Conservation (phyloP, 805 yeast genomes). For the Cyberlindnera mycetangii region DNA sequence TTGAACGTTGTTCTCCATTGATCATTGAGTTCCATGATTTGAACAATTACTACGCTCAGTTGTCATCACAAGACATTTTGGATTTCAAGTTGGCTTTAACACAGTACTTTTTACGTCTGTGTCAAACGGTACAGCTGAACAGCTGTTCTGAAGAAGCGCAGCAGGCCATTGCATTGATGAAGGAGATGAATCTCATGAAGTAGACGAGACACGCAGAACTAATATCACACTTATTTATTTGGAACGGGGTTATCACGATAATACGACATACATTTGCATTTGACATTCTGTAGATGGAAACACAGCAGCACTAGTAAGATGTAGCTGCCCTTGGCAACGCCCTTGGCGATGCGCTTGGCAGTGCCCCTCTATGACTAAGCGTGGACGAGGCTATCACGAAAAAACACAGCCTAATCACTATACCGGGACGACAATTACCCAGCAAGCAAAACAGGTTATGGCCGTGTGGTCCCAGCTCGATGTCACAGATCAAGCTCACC, state of each 20-base stretch:
- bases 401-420: too few relatives aligned
- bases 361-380: too few relatives aligned
- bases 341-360: too few relatives aligned
- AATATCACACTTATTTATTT: conserved; percentile 4
- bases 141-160: conserved; percentile 12
- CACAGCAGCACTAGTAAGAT: too few relatives aligned
- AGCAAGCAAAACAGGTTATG: conserved; percentile 1
- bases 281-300: neutral
- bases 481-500: conserved; percentile 48
- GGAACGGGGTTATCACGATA: neutral
- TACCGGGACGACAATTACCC: too few relatives aligned
- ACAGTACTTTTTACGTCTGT: conserved; percentile 21
- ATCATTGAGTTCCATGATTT: conserved; percentile 36
- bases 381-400: too few relatives aligned
- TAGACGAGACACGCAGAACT: neutral
- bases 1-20: conserved; percentile 34
- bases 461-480: conserved; percentile 16
- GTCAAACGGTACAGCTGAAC: neutral
- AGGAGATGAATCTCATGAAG: conserved; percentile 11
- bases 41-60: conserved; percentile 29
- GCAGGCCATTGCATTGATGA: conserved; percentile 20
- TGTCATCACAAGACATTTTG: conserved; percentile 26
- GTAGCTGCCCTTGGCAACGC: too few relatives aligned
- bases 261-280: neutral
- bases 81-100: conserved; percentile 33